phyloP scores from a whole-genome alignment of 2,329 filamentous ascomycete species.

The Helminthosporium solani region DNA sequence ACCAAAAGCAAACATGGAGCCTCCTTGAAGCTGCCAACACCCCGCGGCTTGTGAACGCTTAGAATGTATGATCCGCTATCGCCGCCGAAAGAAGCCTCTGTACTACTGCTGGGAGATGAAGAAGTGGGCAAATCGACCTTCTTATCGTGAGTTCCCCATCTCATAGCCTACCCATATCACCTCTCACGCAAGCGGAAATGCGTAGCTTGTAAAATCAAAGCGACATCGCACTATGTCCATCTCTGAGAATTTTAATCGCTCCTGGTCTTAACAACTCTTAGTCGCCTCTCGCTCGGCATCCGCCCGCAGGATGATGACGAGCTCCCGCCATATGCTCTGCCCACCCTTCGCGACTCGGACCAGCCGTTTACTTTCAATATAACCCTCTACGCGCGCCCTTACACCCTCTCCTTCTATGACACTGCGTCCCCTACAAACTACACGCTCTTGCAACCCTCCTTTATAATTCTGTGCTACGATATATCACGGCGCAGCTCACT shows the following conservation, averaged over 20 bases:
- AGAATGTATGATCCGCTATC: constrained; percentile 15
- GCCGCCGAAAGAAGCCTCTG: constrained; percentile 45
- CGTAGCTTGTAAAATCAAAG: no score
- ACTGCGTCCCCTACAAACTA: constrained; percentile 59
- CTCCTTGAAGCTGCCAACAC: constrained; percentile 8
- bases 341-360: constrained; percentile 54
- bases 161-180: constrained; percentile 5
- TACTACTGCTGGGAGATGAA: constrained; percentile 60
- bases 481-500: constrained; percentile 56
- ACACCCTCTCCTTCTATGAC: constrained; percentile 58
- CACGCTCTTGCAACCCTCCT: constrained; percentile 54
- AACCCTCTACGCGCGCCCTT: constrained; percentile 55
- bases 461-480: constrained; percentile 61
- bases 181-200: no score
- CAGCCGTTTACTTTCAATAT: constrained; percentile 63
- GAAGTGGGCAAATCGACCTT: constrained; percentile 65
- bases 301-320: constrained; percentile 22
- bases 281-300: constrained; percentile 36
- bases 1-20: constrained; percentile 22
- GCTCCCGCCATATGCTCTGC: constrained; percentile 41
- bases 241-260: no score
- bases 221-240: no score
- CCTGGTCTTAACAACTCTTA: constrained; percentile 8
- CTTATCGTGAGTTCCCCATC: constrained; percentile 54
- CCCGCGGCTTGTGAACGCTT: not conserved